Percentiles rank a stretch among this genome's conserved stretches.
phyloP scores from a whole-genome alignment of 2,329 filamentous ascomycete genomes.

The Coniella lustricola region DNA sequence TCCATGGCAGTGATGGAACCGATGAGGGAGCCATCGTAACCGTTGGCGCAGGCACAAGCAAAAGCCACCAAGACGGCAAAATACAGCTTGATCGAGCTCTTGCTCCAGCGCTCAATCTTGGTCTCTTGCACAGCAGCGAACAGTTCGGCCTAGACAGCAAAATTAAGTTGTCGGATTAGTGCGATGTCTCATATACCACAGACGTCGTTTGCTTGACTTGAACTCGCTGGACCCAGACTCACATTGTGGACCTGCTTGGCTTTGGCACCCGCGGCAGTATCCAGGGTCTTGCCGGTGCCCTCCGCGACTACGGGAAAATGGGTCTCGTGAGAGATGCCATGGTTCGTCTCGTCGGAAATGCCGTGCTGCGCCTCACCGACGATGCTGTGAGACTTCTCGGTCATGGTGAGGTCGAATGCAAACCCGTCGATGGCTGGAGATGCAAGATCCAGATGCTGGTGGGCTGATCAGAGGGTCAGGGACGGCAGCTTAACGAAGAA shows the following conservation, averaged over 20 bases:
- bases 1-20: slow-evolving; percentile 38
- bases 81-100: slow-evolving; percentile 35
- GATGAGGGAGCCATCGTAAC: slow-evolving; percentile 41
- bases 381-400: slow-evolving; percentile 9
- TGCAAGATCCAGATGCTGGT: not conserved
- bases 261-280: slow-evolving; percentile 26
- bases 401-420: slow-evolving; percentile 8
- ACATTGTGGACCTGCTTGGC: slow-evolving; percentile 37
- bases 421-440: not conserved
- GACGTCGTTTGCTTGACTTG: not conserved
- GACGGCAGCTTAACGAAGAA: not conserved
- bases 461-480: not conserved
- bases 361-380: slow-evolving; percentile 7
- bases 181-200: not conserved
- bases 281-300: slow-evolving; percentile 22
- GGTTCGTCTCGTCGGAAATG: slow-evolving; percentile 9
- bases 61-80: slow-evolving; percentile 38
- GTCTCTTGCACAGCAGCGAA: slow-evolving; percentile 40
- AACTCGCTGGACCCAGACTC: slow-evolving; percentile 16
- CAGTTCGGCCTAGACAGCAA: slow-evolving; percentile 34
- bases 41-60: slow-evolving; percentile 41
- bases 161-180: slow-evolving; percentile 13
- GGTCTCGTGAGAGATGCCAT: slow-evolving; percentile 11
- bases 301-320: slow-evolving; percentile 20
- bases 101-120: slow-evolving; percentile 36